These are phyloP conservation scores for Kuraishia hungarica DNA, from an alignment of 805 yeast species.

Conservation along the genomic window DNA sequence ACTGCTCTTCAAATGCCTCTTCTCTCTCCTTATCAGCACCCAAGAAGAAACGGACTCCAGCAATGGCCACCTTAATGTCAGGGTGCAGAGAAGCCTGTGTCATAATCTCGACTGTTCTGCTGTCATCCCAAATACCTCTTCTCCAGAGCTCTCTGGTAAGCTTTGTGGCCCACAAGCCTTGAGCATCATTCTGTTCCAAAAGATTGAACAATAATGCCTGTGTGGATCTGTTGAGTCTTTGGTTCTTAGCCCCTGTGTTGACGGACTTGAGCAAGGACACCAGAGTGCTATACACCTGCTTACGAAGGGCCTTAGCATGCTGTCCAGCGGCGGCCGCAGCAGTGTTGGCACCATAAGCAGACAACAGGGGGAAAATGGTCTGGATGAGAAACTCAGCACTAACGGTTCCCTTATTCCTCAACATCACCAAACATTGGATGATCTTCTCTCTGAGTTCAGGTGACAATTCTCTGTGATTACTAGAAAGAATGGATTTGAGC, in stretches of 20 bases:
- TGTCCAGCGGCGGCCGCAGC: constrained; percentile 37
- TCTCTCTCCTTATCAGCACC: constrained; percentile 95
- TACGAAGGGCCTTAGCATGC: constrained; percentile 76
- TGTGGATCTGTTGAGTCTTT: constrained; percentile 79
- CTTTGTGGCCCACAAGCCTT: constrained; percentile 93
- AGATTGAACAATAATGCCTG: constrained; percentile 88
- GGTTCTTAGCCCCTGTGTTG: constrained; percentile 85
- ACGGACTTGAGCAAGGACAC: constrained; percentile 73
- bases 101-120: constrained; percentile 96
- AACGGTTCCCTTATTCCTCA: constrained; percentile 77
- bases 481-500: constrained; percentile 54
- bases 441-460: constrained; percentile 89
- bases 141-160: constrained; percentile 95
- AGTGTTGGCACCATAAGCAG: constrained; percentile 50
- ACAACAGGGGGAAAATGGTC: constrained; percentile 78
- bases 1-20: constrained; percentile 66
- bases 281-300: constrained; percentile 72
- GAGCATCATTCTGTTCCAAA: constrained; percentile 67
- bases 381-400: constrained; percentile 75
- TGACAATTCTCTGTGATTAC: constrained; percentile 72
- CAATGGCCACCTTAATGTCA: constrained; percentile 76
- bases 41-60: constrained; percentile 86
- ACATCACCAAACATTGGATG: constrained; percentile 81
- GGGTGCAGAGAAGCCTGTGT: constrained; percentile 88
- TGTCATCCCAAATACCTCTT: constrained; percentile 97